Evolutionary conservation across 164 flowering plant genomes (phyloP), one percentile per base, ranked within the genome.

Genomic region (Nymphaea thermarum): DNA sequence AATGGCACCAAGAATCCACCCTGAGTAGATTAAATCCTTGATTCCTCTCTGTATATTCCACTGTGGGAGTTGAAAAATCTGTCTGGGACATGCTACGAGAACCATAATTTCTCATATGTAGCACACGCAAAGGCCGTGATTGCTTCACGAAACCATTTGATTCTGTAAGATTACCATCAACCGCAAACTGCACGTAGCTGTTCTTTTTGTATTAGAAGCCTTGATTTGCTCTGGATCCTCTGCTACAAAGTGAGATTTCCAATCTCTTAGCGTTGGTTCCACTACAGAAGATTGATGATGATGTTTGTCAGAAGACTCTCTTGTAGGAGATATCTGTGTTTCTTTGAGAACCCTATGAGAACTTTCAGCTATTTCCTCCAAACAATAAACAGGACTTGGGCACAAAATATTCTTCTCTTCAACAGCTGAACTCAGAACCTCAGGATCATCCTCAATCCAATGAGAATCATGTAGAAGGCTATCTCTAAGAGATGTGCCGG

Each of bases 1-100:
- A 64, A 83, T 77, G 67, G 89, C 89, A 70, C 89, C 85, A 72
- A 85, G 83, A 44, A 80, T 76, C 89, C 89, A 85, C 53, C 79
- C 81, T 66, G 83, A 82, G 72, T 83, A 6, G 62, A 6, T 42
- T n/a, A 44, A 67, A 74, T 12, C 53, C 53, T 47, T 2, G 55
- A 65, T 44, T 7, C 25, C 11, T 12, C 18, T 55, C 67, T 11
- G 25, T 16, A 25, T 25, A 25, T 25, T 25, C 36, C 51, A 47
- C 66, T 64, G 6, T 55, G 44, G 53, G 10, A 65, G 57, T 44
- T 65, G 44, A 47, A 65, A 42, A 47, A 65, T 43, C 57, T 8
- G 18, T 18, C 15, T 65, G 55, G 3, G 0, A 6, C 11, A 47
- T 7, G 55, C 4, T 6, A 47, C 55, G 11, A 4, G 55, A 47